These are phyloP conservation scores for Fusarium duplospermum DNA, from an alignment of 2,329 filamentous ascomycete genomes.

Conservation along the genomic window DNA sequence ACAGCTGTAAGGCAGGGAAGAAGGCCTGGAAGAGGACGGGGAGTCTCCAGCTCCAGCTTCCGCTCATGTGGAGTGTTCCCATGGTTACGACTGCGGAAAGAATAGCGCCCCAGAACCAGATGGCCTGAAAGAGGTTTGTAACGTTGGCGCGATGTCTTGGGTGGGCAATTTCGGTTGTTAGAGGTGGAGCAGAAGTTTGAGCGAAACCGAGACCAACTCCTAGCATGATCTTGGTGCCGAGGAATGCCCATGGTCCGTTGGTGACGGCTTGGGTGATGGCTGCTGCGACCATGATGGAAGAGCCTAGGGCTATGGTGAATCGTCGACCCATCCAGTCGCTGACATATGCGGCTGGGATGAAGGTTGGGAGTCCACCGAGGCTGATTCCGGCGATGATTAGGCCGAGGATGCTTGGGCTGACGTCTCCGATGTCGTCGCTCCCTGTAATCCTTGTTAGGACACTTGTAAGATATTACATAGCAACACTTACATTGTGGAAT, in stretches of 20 bases:
- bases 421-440: slow-evolving; percentile 22
- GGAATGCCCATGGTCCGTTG: slow-evolving; percentile 10
- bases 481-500: slow-evolving; percentile 4
- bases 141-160: slow-evolving; percentile 30
- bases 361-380: slow-evolving; percentile 29
- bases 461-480: not conserved
- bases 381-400: slow-evolving; percentile 36
- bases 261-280: slow-evolving; percentile 18
- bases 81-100: slow-evolving; percentile 24
- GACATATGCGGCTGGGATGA: slow-evolving; percentile 26
- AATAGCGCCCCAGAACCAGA: slow-evolving; percentile 32
- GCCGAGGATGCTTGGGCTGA: slow-evolving; percentile 25
- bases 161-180: slow-evolving; percentile 28
- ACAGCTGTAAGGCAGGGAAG: slow-evolving; percentile 17
- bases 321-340: slow-evolving; percentile 30
- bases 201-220: slow-evolving; percentile 31
- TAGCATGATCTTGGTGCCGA: slow-evolving; percentile 26
- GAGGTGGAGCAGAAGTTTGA: slow-evolving; percentile 25
- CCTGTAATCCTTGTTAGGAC: not conserved
- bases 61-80: slow-evolving; percentile 24
- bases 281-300: slow-evolving; percentile 19
- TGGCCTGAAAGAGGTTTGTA: slow-evolving; percentile 31
- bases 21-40: slow-evolving; percentile 21
- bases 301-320: slow-evolving; percentile 25
- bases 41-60: slow-evolving; percentile 30